phyloP scores from a whole-genome alignment of 2,329 filamentous ascomycete genomes.

The Gnomoniopsis smithogilvyi region DNA sequence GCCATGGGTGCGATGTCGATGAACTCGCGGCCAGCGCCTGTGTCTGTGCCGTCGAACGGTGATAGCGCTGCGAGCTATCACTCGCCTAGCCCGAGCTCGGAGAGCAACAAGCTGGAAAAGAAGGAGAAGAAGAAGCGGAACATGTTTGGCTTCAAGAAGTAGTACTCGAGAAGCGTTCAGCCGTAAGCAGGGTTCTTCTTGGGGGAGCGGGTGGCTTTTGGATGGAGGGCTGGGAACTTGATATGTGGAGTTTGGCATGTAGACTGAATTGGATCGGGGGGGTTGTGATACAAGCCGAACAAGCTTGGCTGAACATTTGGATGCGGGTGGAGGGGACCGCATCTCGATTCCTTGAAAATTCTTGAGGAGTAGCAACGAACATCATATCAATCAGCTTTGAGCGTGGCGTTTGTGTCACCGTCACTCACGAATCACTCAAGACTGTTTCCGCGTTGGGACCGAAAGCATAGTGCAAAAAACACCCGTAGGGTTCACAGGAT shows the following conservation, averaged over 20 bases:
- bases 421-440: neutral
- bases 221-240: neutral
- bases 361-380: neutral
- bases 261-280: neutral
- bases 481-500: no score
- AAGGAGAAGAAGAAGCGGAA: constrained; percentile 63
- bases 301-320: neutral
- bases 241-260: neutral
- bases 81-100: constrained; percentile 20
- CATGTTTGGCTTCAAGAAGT: constrained; percentile 59
- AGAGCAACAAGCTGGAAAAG: constrained; percentile 43
- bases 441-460: neutral
- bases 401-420: constrained; percentile 9
- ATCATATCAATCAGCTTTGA: constrained; percentile 8
- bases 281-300: neutral
- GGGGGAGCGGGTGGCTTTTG: neutral
- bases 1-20: constrained; percentile 56
- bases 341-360: neutral
- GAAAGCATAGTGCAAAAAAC: neutral
- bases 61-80: constrained; percentile 25
- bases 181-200: neutral
- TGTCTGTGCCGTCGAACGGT: constrained; percentile 24
- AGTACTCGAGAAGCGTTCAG: neutral
- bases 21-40: constrained; percentile 24
- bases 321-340: neutral